A percentile compares a stretch with the other conserved stretches of the same genome.
Conservation (phyloP, 768 basidiomycete genomes). For the Russula sp. region DNA sequence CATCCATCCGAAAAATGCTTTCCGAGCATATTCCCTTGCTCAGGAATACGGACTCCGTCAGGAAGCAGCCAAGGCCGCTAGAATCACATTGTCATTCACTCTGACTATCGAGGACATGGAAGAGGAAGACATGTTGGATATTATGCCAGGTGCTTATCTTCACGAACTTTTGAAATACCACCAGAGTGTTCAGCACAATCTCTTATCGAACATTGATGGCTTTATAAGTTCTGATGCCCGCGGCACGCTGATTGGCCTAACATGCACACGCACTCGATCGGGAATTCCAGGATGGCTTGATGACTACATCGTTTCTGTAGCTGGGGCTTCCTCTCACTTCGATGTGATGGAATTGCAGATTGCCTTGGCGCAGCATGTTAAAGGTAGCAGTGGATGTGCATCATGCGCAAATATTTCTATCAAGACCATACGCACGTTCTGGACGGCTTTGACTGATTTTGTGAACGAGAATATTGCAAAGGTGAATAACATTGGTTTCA, state of each 20-base stretch:
- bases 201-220: background rate
- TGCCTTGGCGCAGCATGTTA: background rate
- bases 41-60: slow-evolving; percentile 2
- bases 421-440: background rate
- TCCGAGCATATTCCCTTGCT: background rate
- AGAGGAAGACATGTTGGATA: background rate
- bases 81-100: background rate
- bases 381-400: background rate
- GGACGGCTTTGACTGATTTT: background rate
- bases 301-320: background rate
- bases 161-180: slow-evolving; percentile 8
- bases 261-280: background rate
- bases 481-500: background rate
- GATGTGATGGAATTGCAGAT: background rate
- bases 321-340: background rate
- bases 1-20: background rate
- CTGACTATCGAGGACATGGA: slow-evolving; percentile 1
- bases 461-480: background rate
- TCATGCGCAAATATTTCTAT: background rate
- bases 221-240: background rate
- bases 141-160: background rate
- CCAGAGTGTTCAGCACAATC: background rate
- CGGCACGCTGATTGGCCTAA: background rate
- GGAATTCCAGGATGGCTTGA: slow-evolving; percentile 2
- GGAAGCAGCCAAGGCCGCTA: background rate